phyloP scores from a whole-genome alignment of 441 rosid species.

The Rhodomyrtus psidioides region DNA sequence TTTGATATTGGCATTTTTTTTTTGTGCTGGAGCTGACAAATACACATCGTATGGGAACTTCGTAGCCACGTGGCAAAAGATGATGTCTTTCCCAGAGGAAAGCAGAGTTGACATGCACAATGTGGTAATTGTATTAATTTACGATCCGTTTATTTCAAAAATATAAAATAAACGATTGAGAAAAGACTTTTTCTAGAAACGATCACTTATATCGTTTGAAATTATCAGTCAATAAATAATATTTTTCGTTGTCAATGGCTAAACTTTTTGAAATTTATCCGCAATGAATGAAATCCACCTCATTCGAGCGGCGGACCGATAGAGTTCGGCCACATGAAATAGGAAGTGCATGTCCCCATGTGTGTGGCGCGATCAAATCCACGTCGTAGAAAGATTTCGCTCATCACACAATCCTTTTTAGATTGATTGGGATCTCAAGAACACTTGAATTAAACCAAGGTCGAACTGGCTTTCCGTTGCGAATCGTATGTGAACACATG shows the following conservation, averaged over 20 bases:
- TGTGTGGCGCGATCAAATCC: background rate
- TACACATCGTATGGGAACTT: background rate
- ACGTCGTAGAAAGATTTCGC: background rate
- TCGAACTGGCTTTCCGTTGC: background rate
- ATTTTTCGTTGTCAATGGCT: background rate
- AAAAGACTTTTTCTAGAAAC: background rate
- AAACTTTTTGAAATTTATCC: background rate
- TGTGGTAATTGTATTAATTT: background rate
- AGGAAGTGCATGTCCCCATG: no score
- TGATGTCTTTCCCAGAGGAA: background rate
- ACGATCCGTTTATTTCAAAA: background rate
- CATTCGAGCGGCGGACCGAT: background rate
- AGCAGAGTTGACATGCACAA: background rate
- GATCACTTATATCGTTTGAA: background rate
- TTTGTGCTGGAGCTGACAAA: background rate
- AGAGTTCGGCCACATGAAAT: background rate
- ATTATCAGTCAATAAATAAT: background rate
- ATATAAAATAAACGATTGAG: background rate
- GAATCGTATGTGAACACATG: background rate
- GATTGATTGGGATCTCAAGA: background rate
- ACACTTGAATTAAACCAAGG: background rate
- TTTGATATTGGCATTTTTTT: background rate
- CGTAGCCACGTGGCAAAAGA: background rate
- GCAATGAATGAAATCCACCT: background rate
- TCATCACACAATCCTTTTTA: background rate